phyloP scores from a whole-genome alignment of 495 filamentous ascomycete genomes.

The Neurospora sp. region DNA sequence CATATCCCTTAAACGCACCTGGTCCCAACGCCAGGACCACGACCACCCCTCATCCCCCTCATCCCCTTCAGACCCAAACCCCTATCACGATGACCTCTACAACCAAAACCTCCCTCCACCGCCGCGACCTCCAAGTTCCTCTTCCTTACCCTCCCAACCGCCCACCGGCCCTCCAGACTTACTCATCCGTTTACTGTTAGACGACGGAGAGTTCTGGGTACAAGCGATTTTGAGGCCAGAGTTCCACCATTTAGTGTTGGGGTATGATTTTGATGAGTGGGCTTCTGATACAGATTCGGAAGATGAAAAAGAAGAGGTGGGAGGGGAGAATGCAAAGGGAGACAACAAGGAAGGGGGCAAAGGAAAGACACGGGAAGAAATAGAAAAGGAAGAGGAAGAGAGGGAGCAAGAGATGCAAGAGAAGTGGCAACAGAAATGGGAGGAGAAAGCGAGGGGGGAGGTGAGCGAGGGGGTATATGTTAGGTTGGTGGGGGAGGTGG shows the following conservation, averaged over 20 bases:
- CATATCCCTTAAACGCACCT: not conserved
- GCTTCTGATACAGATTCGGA: not conserved
- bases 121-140: not conserved
- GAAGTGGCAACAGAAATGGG: not conserved
- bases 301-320: not conserved
- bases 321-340: not conserved
- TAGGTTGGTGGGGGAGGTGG: not conserved
- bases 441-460: not conserved
- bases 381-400: not conserved
- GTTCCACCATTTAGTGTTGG: not conserved
- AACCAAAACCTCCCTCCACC: not conserved
- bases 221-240: not conserved
- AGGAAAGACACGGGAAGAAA: not conserved
- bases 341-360: not conserved
- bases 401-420: not conserved
- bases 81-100: not conserved
- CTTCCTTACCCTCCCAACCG: not conserved
- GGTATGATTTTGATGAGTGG: not conserved
- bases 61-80: not conserved
- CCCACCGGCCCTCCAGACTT: not conserved
- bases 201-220: not conserved
- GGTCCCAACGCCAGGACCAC: not conserved
- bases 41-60: not conserved
- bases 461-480: not conserved
- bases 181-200: not conserved